Percentiles rank a stretch among this genome's conserved stretches.
Evolutionary conservation across 2,329 filamentous ascomycete genomes (phyloP).

Genomic region (Clarireedia paspali): DNA sequence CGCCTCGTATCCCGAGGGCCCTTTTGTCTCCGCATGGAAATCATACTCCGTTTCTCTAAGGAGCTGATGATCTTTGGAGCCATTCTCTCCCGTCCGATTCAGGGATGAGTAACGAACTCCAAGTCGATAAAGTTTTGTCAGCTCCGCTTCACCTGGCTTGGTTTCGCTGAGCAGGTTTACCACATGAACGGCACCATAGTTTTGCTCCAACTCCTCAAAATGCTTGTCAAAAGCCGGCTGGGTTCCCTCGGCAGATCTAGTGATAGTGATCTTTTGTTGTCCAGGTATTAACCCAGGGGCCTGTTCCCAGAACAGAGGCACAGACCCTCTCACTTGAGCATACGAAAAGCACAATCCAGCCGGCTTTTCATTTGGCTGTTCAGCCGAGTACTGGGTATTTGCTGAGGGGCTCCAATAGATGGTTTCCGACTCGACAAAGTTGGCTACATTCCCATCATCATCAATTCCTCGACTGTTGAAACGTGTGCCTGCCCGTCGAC

Average conservation of each 20-base stretch:
- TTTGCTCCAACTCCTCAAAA: constrained; percentile 76
- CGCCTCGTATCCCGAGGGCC: constrained; percentile 79
- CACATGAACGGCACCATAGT: constrained; percentile 85
- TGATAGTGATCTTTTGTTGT: constrained; percentile 90
- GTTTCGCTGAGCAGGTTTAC: constrained; percentile 89
- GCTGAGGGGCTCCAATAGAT: constrained; percentile 73
- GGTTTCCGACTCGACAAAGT: constrained; percentile 97
- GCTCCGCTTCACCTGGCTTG: constrained; percentile 77
- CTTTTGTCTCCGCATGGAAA: constrained; percentile 90
- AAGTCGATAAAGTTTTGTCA: constrained; percentile 70
- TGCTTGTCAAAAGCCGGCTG: constrained; percentile 95
- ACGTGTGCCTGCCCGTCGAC: constrained; percentile 80
- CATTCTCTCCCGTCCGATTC: constrained; percentile 48
- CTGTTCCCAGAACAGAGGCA: constrained; percentile 97
- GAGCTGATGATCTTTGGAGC: constrained; percentile 61
- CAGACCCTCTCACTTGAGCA: constrained; percentile 83
- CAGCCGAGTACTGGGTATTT: constrained; percentile 11
- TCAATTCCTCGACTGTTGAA: constrained; percentile 98
- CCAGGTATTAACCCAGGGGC: constrained; percentile 78
- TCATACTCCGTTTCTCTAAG: constrained; percentile 84
- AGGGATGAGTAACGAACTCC: constrained; percentile 70
- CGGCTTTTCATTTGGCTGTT: constrained; percentile 20
- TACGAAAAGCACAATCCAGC: constrained; percentile 79
- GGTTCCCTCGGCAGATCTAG: constrained; percentile 79
- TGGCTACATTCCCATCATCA: constrained; percentile 93